Evolutionary conservation across 495 filamentous ascomycete genomes (phyloP).

Genomic region (Penicillium waksmanii): DNA sequence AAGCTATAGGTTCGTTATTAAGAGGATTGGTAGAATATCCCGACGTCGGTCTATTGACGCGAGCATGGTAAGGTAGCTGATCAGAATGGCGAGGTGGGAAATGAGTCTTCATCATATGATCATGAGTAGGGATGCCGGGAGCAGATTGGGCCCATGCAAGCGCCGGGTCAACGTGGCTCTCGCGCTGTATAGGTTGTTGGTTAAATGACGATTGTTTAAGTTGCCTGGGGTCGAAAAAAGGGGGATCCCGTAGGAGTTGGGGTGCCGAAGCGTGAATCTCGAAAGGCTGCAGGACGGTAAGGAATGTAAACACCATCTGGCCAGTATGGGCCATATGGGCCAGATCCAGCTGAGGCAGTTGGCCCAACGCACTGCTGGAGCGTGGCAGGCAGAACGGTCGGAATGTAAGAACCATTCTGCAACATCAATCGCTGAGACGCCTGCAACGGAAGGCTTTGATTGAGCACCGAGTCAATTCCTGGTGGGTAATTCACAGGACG

Average conservation of each 20-base stretch:
- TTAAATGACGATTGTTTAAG: conserved; percentile 33
- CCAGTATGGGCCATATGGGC: conserved; percentile 77
- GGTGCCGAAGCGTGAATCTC: conserved; percentile 57
- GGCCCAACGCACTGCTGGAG: conserved; percentile 72
- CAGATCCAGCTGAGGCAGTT: conserved; percentile 72
- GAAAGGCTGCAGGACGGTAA: conserved; percentile 69
- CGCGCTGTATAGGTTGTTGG: conserved; percentile 30
- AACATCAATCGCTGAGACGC: conserved; percentile 40
- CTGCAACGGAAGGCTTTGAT: conserved; percentile 51
- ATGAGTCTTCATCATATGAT: conserved; percentile 37
- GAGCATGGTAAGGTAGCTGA: conserved; percentile 46
- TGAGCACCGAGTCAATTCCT: conserved; percentile 55
- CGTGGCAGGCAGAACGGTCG: conserved; percentile 70
- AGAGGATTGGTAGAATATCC: conserved; percentile 16
- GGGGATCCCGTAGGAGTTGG: conserved; percentile 25
- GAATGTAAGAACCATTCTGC: conserved; percentile 58
- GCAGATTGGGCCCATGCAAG: conserved; percentile 40
- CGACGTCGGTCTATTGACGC: conserved; percentile 22
- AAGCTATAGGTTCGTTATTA: conserved; percentile 24
- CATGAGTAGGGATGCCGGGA: conserved; percentile 29
- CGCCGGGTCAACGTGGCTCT: conserved; percentile 27
- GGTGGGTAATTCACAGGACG: conserved; percentile 46
- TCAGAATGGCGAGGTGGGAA: conserved; percentile 51
- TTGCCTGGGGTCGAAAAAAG: conserved; percentile 29
- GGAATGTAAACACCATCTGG: conserved; percentile 75